phyloP scores from a whole-genome alignment of 2,329 filamentous ascomycete species.

The Cladosporium velox region DNA sequence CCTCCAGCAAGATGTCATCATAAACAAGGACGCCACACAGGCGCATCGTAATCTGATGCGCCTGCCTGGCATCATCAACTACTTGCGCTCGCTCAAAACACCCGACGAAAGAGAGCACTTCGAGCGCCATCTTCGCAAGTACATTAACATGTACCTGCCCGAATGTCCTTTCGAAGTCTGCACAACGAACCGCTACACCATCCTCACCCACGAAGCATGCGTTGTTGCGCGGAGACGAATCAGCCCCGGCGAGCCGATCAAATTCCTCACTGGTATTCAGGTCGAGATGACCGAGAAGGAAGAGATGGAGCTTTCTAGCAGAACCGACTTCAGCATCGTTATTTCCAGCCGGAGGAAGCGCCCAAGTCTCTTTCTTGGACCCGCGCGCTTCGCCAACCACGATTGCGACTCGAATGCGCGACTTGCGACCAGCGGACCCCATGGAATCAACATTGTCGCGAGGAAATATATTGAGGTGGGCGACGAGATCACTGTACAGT shows the following conservation, averaged over 20 bases:
- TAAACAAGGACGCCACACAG: conserved; percentile 68
- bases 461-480: conserved; percentile 78
- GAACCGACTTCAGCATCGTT: conserved; percentile 96
- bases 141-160: conserved; percentile 87
- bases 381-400: conserved; percentile 94
- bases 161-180: conserved; percentile 95
- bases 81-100: conserved; percentile 63
- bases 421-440: conserved; percentile 77
- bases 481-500: conserved; percentile 95
- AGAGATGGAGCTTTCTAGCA: conserved; percentile 77
- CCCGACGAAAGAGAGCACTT: conserved; percentile 86
- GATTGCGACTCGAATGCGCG: conserved; percentile 92
- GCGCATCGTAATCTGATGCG: conserved; percentile 74
- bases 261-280: conserved; percentile 87
- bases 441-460: conserved; percentile 89
- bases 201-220: conserved; percentile 84
- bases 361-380: conserved; percentile 89
- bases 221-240: conserved; percentile 80
- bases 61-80: conserved; percentile 73
- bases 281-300: conserved; percentile 91
- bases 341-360: conserved; percentile 90
- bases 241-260: conserved; percentile 79
- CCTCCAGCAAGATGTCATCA: conserved; percentile 66
- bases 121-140: conserved; percentile 79
- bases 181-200: conserved; percentile 91